Base-by-base conservation (phyloP, 805 yeast genomes). In the Lipomyces kockii region DNA sequence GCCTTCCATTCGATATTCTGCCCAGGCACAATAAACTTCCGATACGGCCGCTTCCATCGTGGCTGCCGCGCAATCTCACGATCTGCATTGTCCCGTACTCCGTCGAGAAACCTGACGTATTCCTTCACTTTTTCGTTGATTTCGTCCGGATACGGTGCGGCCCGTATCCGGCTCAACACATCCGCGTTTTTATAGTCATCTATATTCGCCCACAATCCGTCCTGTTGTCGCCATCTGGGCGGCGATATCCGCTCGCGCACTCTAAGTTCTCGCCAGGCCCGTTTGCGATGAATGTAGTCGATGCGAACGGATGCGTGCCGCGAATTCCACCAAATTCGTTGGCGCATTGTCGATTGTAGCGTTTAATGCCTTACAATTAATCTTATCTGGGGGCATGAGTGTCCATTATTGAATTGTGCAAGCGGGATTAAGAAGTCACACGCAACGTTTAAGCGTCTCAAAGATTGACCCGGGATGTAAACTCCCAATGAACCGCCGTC, bases 21-120 rank as follows among this genome's bases (percentile, higher is more conserved):
- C 14, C 32, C 60, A 32, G 60, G 51, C 14, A 54, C n/a, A 43
- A 5, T 51, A 49, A 22, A 14, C 22, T n/a, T 43, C 22, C 49
- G 22, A 43, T 43, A 43, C 22, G 57, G 57, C 43, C 37, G 34
- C 43, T 34, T 54, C 34, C 57, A 29, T 17, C 34, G n/a, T 8
- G 37, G 34, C 57, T 54, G 57, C 11, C 35, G n/a, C 8, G 34
- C 57, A 54, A 54, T 29, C 37, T 54, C 37, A 29, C 34, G 37
- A 6, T 17, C 57, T 17, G 37, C 57, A 17, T 20, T 54, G 37
- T 54, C 57, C 11, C 14, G 57, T 17, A 54, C 57, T n/a, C 35
- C 37, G n/a, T 54, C 37, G 37, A 29, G 57, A 20, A 54, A 34
- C 37, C 2, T 17, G 22, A 43, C 49, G 8, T 43, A 43, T n/a